Evolutionary conservation across 371 early-diverging fungal species (phyloP).

Genomic region (Mortierella sp.): DNA sequence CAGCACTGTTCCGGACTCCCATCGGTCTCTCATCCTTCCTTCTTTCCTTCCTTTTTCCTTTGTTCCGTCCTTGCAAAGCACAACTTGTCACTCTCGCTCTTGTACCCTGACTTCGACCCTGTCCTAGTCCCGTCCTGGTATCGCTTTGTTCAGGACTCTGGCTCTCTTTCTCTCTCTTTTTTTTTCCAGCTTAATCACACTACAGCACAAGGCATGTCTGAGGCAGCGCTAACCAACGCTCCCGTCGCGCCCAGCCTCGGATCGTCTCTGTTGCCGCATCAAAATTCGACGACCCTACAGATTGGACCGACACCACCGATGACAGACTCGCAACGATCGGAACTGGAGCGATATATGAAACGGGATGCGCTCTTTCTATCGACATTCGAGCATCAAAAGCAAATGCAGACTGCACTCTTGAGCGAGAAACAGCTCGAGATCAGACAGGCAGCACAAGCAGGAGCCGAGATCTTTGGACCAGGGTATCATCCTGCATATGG

Average conservation of each 20-base stretch:
- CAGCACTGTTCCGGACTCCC: too few relatives aligned
- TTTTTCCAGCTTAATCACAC: not conserved
- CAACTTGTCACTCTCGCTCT: not conserved
- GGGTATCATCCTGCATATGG: slow-evolving; percentile 51
- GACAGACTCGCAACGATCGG: slow-evolving; percentile 28
- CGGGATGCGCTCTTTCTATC: slow-evolving; percentile 37
- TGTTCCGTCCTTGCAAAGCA: too few relatives aligned
- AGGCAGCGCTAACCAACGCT: slow-evolving; percentile 15
- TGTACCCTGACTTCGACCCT: too few relatives aligned
- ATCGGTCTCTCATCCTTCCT: too few relatives aligned
- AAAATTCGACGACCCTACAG: slow-evolving; percentile 18
- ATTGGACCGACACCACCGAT: slow-evolving; percentile 40
- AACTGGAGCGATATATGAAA: slow-evolving; percentile 37
- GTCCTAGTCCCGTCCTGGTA: too few relatives aligned
- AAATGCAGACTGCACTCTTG: slow-evolving; percentile 24
- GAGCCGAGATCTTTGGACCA: slow-evolving; percentile 51
- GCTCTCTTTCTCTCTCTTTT: not conserved
- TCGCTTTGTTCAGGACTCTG: too few relatives aligned
- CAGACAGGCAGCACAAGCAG: slow-evolving; percentile 23
- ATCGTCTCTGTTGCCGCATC: slow-evolving; percentile 24
- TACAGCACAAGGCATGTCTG: slow-evolving; percentile 5
- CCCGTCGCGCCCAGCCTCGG: slow-evolving; percentile 62
- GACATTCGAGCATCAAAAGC: slow-evolving; percentile 42
- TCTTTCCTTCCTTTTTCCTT: too few relatives aligned
- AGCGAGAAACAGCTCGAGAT: slow-evolving; percentile 43